These are phyloP conservation scores for Sphagnum magellanicum DNA, from an alignment of 228 moss, liverwort and hornwort genomes.

Conservation along the genomic window DNA sequence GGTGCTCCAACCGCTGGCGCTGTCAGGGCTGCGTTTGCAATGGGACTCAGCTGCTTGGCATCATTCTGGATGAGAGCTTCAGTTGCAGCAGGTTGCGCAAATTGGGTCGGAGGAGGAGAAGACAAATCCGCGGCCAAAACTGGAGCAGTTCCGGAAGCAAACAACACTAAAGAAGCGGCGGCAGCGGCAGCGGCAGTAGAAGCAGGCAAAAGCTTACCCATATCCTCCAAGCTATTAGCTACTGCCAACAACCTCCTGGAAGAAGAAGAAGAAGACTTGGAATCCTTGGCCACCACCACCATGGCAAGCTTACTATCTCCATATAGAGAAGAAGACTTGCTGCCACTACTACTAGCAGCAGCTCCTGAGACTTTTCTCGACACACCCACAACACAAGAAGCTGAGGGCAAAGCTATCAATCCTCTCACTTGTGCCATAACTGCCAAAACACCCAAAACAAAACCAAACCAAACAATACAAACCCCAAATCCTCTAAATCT, in stretches of 20 bases:
- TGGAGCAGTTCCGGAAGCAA: constrained; percentile 34
- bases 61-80: constrained; percentile 38
- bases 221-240: constrained; percentile 19
- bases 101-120: constrained; percentile 25
- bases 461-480: too few species aligned
- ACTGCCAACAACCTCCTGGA: constrained; percentile 33
- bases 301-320: neutral
- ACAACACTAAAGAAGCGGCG: constrained; percentile 42
- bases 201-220: constrained; percentile 5
- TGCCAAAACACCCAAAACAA: too few species aligned
- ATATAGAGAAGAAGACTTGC: too few species aligned
- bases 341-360: too few species aligned
- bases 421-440: too few species aligned
- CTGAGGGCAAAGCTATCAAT: too few species aligned
- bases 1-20: constrained; percentile 54
- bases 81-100: constrained; percentile 15
- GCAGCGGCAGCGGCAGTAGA: constrained; percentile 42
- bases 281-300: neutral
- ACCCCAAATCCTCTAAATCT: too few species aligned
- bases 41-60: constrained; percentile 14
- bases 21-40: constrained; percentile 30
- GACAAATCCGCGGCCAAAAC: constrained; percentile 39
- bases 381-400: too few species aligned
- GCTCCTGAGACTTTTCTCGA: too few species aligned
- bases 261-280: constrained; percentile 19